phyloP scores from a whole-genome alignment of 257 asterid genomes.

The Rehmannia glutinosa region DNA sequence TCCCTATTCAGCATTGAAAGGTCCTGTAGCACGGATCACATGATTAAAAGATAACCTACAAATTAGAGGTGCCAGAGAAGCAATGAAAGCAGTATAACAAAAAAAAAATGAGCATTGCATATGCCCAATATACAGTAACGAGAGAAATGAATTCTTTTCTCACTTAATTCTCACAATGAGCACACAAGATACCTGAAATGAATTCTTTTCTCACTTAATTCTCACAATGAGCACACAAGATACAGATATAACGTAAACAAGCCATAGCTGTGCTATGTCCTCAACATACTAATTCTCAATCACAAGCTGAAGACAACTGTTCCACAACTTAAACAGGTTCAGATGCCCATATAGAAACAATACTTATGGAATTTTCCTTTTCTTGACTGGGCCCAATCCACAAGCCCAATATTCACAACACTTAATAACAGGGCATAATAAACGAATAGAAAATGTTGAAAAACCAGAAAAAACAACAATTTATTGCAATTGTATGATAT shows the following conservation, averaged over 20 bases:
- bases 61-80: not conserved
- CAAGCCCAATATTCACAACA: not conserved
- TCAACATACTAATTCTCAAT: not conserved
- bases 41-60: not conserved
- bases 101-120: not conserved
- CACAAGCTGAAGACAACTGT: not conserved
- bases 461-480: not conserved
- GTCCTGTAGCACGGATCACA: constrained; percentile 55
- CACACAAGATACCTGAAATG: not conserved
- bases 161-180: not conserved
- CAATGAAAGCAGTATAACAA: not conserved
- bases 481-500: not conserved
- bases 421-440: constrained; percentile 1
- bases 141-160: not conserved
- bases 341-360: not conserved
- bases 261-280: not conserved
- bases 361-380: not conserved
- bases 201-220: not conserved
- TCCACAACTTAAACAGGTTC: not conserved
- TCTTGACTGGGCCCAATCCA: not conserved
- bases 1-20: constrained; percentile 83
- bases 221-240: not conserved
- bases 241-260: not conserved
- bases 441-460: not conserved
- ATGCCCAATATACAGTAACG: not conserved